These are phyloP conservation scores for Vanrija sp. DNA, from an alignment of 1,284 basidiomycete species.

Conservation along the genomic window DNA sequence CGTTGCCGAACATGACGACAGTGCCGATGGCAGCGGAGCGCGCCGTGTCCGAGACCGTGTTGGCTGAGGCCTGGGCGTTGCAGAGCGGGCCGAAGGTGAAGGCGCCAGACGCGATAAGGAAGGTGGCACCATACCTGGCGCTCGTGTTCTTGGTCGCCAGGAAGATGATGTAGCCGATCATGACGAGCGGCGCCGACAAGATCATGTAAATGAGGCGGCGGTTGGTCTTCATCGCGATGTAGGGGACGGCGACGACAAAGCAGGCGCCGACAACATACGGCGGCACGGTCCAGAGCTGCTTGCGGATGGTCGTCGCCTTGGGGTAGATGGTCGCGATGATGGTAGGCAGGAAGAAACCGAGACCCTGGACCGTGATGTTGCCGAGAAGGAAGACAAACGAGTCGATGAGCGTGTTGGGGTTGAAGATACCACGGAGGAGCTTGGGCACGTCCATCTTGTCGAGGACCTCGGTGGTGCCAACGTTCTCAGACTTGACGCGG, in stretches of 20 bases:
- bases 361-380: conserved; percentile 45
- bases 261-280: conserved; percentile 40
- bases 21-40: conserved; percentile 8
- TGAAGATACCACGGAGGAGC: conserved; percentile 26
- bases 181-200: conserved; percentile 31
- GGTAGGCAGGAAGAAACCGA: conserved; percentile 41
- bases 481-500: conserved; percentile 44
- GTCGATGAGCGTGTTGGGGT: conserved; percentile 23
- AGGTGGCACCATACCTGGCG: conserved; percentile 13
- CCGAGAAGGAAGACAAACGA: conserved; percentile 45
- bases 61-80: conserved; percentile 11
- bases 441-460: conserved; percentile 28
- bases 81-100: conserved; percentile 13
- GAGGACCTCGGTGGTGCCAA: conserved; percentile 33
- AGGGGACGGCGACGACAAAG: conserved; percentile 28
- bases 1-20: conserved; percentile 12
- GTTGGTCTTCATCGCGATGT: conserved; percentile 38
- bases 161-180: conserved; percentile 38
- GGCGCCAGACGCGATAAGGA: conserved; percentile 11
- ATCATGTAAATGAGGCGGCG: conserved; percentile 32
- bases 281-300: conserved; percentile 46
- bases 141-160: conserved; percentile 12
- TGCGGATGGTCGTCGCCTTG: conserved; percentile 26
- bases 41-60: conserved; percentile 12
- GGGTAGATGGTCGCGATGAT: conserved; percentile 45